phyloP scores from a whole-genome alignment of 208 protist genomes.

The Trypanosoma melophagium region DNA sequence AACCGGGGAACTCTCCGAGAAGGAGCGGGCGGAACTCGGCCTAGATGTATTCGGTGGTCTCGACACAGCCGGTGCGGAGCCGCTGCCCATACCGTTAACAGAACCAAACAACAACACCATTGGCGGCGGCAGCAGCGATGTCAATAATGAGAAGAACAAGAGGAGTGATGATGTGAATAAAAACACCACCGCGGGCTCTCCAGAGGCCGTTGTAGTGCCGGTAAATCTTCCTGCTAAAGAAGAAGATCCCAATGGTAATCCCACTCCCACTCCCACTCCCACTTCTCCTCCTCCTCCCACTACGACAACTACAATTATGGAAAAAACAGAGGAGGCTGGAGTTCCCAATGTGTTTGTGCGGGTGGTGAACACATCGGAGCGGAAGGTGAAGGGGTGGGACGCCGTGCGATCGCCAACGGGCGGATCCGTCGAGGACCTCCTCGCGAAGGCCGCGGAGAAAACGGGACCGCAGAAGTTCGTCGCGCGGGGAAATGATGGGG shows the following conservation, averaged over 20 bases:
- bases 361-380: conserved; percentile 31
- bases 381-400: conserved; percentile 62
- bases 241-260: background rate
- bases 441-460: conserved; percentile 14
- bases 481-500: conserved; percentile 59
- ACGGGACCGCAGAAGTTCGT: conserved; percentile 65
- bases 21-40: conserved; percentile 39
- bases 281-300: background rate
- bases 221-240: background rate
- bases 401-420: conserved; percentile 24
- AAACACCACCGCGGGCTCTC: background rate
- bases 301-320: background rate
- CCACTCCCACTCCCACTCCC: background rate
- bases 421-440: conserved; percentile 11
- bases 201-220: background rate
- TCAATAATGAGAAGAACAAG: background rate
- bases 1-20: conserved; percentile 30
- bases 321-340: background rate
- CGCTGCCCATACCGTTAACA: background rate
- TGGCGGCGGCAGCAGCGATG: background rate
- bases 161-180: background rate
- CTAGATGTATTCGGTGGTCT: conserved; percentile 38
- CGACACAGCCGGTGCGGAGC: background rate
- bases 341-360: conserved; percentile 20
- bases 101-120: background rate